Evolutionary conservation across 2,329 filamentous ascomycete species (phyloP), one percentile per base, ranked within the genome.

Genomic region (Ceratocystis huliohia): DNA sequence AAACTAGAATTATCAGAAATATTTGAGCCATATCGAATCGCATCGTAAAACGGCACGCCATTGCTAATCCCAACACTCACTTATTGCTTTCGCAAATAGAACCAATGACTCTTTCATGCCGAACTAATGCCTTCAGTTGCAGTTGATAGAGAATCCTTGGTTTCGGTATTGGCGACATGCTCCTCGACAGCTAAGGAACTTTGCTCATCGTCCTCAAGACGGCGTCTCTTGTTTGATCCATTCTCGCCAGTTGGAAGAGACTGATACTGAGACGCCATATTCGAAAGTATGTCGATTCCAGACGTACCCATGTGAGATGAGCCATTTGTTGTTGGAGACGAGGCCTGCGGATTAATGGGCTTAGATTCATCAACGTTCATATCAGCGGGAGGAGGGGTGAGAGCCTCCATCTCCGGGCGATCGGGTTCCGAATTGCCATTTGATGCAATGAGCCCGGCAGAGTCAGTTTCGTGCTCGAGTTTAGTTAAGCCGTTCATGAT

Each of bases 401-500:
- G 80, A 5, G 87, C 88, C 75, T 97, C 93, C 67, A 96, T 82
- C 70, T 92, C 85, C 1, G 93, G 92, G 44, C 90, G 85, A 68
- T 86, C 84, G 13, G 84, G 84, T 69, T 90, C 88, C 30, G 48
- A 53, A n/a, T 44, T 48, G 8, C 61, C 56, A 48, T 61, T 64
- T 10, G 61, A 45, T 17, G 50, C 45, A 46, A 22, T 37, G n/a
- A 45, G 44, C 17, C 48, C 28, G 33, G 46, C n/a, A 15, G 41
- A 50, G 30, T 44, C 30, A 13, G 33, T 17, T 17, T 25, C 53
- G 28, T 83, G 80, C 65, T 78, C 79, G 7, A 85, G 82, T 1
- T 84, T 82, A 15, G 85, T 84, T 25, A 96, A 81, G 7, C 89
- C 90, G 64, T 88, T 85, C 82, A 99, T 91, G 70, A 99, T 97